Evolutionary conservation across 352 stramenopile genomes (phyloP).

Genomic region (Peronosclerospora sorghi): DNA sequence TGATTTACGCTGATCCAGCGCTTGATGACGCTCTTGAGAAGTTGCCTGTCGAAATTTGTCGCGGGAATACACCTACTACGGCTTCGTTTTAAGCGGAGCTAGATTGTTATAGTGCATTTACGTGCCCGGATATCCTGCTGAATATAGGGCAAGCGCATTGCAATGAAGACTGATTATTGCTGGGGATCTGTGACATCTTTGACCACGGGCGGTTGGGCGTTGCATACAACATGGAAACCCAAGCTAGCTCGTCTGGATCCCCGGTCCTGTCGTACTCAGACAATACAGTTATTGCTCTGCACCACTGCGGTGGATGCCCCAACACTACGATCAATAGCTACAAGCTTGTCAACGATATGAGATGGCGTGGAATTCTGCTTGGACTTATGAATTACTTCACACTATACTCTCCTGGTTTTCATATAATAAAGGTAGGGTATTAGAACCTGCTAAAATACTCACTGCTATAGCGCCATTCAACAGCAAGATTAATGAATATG

Average conservation of each 20-base stretch:
- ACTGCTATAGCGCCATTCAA: too few species aligned
- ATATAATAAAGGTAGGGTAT: too few species aligned
- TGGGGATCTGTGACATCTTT: constrained; percentile 41
- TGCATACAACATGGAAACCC: constrained; percentile 59
- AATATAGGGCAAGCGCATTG: constrained; percentile 51
- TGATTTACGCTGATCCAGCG: constrained; percentile 25
- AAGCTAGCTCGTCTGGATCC: constrained; percentile 60
- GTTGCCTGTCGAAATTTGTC: constrained; percentile 25
- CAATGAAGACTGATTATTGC: constrained; percentile 34
- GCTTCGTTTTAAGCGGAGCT: constrained; percentile 27
- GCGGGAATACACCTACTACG: constrained; percentile 44
- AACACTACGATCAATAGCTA: constrained; percentile 68
- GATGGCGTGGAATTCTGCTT: neutral
- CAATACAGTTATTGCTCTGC: constrained; percentile 58
- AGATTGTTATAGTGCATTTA: constrained; percentile 42
- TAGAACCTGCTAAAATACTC: too few species aligned
- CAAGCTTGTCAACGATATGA: constrained; percentile 49
- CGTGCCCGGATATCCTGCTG: constrained; percentile 42
- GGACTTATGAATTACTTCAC: too few species aligned
- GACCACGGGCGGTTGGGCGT: constrained; percentile 33
- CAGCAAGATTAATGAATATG: too few species aligned
- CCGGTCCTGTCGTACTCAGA: constrained; percentile 45
- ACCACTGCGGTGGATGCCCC: constrained; percentile 72
- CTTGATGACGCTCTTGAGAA: constrained; percentile 53
- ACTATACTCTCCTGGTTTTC: too few species aligned